A percentile compares a stretch with the other conserved stretches of the same genome.
Evolutionary conservation across 164 flowering plant species (phyloP).

Genomic region (Umbellularia californica): DNA sequence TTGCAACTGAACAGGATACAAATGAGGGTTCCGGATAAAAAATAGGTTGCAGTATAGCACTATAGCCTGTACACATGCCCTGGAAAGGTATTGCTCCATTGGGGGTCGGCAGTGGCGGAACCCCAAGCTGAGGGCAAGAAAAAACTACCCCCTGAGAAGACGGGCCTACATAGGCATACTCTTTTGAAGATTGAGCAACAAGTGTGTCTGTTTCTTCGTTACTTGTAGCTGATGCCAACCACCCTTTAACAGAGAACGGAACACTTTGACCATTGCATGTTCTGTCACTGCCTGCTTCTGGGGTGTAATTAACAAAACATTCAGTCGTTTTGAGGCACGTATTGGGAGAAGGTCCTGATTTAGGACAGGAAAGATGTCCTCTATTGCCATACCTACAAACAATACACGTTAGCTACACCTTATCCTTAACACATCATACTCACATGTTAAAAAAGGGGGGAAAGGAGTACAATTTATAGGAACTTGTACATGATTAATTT

Average conservation of each 20-base stretch:
- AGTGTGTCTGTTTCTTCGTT: conserved; percentile 13
- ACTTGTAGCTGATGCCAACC: conserved; percentile 11
- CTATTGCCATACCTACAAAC: conserved; percentile 23
- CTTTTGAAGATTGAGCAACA: neutral
- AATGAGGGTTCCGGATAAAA: conserved; percentile 20
- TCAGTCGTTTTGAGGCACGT: conserved; percentile 11
- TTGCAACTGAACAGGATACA: conserved; percentile 15
- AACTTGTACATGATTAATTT: neutral
- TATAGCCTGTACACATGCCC: conserved; percentile 19
- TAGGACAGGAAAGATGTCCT: conserved; percentile 14
- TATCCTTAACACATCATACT: neutral
- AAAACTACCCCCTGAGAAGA: conserved; percentile 10
- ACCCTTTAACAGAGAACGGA: conserved; percentile 8
- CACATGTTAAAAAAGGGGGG: neutral
- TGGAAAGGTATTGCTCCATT: conserved; percentile 28
- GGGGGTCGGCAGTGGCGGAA: conserved; percentile 15
- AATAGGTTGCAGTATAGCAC: conserved; percentile 18
- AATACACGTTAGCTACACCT: neutral
- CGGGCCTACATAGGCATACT: conserved; percentile 14
- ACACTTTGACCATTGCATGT: neutral
- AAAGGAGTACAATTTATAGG: neutral
- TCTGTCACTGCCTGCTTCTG: conserved; percentile 6
- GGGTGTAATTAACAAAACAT: conserved; percentile 4
- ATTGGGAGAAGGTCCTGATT: conserved; percentile 12
- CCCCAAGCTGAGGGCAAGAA: conserved; percentile 23